phyloP scores from a whole-genome alignment of 2,329 filamentous ascomycete genomes.

The Sclerotinia glacialis region DNA sequence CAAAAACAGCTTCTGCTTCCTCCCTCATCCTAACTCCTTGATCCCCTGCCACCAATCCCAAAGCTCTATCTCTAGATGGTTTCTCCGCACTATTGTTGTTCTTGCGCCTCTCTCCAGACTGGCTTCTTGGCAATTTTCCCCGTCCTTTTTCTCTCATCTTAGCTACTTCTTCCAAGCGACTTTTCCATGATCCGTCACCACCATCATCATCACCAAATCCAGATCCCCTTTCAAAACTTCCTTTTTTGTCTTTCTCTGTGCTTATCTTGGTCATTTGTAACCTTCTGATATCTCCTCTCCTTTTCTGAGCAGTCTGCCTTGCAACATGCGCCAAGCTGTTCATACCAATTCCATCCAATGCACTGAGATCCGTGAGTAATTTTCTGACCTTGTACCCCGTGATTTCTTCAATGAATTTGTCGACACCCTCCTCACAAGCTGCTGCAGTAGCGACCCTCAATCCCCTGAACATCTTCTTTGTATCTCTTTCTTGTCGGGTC shows the following conservation, averaged over 20 bases:
- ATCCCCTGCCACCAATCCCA: conserved; percentile 19
- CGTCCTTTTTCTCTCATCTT: not conserved
- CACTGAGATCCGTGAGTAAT: conserved; percentile 54
- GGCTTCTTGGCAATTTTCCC: not conserved
- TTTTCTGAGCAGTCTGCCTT: conserved; percentile 31
- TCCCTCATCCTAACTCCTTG: conserved; percentile 17
- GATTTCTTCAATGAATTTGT: conserved; percentile 50
- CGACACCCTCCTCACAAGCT: conserved; percentile 54
- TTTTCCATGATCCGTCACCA: not conserved
- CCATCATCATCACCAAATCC: conserved; percentile 1
- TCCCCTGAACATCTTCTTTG: conserved; percentile 52
- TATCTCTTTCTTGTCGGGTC: not conserved
- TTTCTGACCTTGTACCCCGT: conserved; percentile 54
- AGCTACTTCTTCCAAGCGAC: not conserved
- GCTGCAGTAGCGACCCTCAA: conserved; percentile 55
- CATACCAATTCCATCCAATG: conserved; percentile 47
- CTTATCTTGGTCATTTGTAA: conserved; percentile 3
- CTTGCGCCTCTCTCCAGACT: conserved; percentile 4
- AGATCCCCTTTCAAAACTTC: not conserved
- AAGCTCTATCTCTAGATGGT: conserved; percentile 11
- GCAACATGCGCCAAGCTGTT: conserved; percentile 32
- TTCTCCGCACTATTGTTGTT: conserved; percentile 1
- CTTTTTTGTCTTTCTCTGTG: conserved; percentile 1
- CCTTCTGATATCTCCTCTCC: conserved; percentile 23
- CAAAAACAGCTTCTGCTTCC: conserved; percentile 17